These are phyloP conservation scores for Schizosaccharomyces osmophilus DNA, from an alignment of 805 yeast species.

Conservation along the genomic window DNA sequence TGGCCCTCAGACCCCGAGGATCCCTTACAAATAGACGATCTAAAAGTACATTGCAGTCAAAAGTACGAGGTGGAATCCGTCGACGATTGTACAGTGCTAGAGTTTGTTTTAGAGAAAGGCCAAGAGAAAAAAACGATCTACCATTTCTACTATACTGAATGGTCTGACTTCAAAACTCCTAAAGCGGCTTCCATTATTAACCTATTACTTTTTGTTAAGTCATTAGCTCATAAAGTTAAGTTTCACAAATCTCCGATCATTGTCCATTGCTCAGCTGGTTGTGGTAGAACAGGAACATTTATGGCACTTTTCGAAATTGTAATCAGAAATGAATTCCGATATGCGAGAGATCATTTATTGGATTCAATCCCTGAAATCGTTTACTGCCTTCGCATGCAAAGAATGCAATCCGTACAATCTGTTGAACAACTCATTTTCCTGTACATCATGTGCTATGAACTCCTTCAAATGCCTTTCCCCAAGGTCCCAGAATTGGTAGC, in stretches of 20 bases:
- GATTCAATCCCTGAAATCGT: not conserved
- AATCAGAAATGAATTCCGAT: not conserved
- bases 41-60: not conserved
- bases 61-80: not conserved
- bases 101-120: not conserved
- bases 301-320: not conserved
- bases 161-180: not conserved
- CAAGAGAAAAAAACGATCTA: not conserved
- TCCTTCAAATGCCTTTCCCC: not conserved
- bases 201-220: not conserved
- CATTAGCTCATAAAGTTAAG: not conserved
- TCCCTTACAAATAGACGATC: not conserved
- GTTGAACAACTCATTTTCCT: not conserved
- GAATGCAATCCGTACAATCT: not conserved
- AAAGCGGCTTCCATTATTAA: not conserved
- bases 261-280: conserved; percentile 90
- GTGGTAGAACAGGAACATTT: conserved; percentile 79
- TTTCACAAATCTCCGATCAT: conserved; percentile 21
- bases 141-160: conserved; percentile 23
- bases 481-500: too few species aligned
- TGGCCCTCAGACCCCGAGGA: conserved; percentile 26
- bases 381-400: conserved; percentile 1
- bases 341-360: not conserved
- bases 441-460: not conserved
- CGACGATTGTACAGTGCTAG: not conserved